These are phyloP conservation scores for Fraxinus americana DNA, from an alignment of 257 asterid genomes.

Conservation along the genomic window DNA sequence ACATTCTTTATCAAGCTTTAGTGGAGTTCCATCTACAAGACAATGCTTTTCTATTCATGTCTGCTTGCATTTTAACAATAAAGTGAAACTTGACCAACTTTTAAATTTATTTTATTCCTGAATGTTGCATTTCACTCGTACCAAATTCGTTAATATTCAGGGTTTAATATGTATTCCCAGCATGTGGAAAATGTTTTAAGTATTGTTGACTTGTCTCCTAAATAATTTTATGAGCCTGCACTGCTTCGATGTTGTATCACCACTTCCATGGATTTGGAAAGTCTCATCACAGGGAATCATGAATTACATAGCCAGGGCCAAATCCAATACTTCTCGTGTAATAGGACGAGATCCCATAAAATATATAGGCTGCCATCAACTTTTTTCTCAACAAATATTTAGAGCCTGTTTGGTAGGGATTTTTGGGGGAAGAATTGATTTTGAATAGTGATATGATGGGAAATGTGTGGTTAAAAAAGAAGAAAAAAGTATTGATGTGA, in stretches of 20 bases:
- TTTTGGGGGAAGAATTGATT: no score
- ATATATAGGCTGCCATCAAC: neutral
- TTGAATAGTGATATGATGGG: no score
- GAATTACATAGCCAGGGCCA: neutral
- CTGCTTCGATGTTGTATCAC: neutral
- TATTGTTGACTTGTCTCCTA: neutral
- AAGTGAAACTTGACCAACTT: neutral
- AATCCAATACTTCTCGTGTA: neutral
- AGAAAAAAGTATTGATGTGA: no score
- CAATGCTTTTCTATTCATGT: neutral
- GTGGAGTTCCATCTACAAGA: constrained; percentile 20
- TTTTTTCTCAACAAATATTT: neutral
- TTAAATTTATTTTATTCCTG: neutral
- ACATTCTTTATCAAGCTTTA: constrained; percentile 17
- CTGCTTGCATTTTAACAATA: constrained; percentile 30
- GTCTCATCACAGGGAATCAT: no score
- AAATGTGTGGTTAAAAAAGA: no score
- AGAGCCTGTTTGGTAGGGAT: no score
- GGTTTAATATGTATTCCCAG: neutral
- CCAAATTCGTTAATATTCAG: neutral
- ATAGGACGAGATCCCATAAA: neutral
- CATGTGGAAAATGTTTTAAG: neutral
- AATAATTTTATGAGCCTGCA: neutral
- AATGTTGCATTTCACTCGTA: no score
- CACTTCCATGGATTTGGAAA: neutral